Base-by-base conservation (phyloP, 2,329 filamentous ascomycete species). In the Pseudogymnoascus pannorum region DNA sequence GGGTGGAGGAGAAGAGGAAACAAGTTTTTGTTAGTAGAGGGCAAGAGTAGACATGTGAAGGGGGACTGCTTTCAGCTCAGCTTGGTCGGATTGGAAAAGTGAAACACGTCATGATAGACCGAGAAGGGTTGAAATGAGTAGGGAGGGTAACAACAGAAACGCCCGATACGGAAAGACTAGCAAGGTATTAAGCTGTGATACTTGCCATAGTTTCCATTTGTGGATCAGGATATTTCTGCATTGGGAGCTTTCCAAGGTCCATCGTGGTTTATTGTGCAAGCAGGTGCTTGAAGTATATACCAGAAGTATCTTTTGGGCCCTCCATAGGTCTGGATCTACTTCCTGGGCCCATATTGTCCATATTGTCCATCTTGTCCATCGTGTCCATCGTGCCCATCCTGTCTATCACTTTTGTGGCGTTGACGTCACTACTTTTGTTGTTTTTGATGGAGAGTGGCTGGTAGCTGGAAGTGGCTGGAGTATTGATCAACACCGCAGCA, bases 371-470 rank as follows among this genome's bases (percentile, higher is more conserved):
- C n/a, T n/a, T n/a, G n/a, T n/a, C n/a, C n/a, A n/a, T n/a, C n/a
- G n/a, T n/a, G n/a, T n/a, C n/a, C n/a, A n/a, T n/a, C n/a, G n/a
- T n/a, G 14, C n/a, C 16, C 22, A 48, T 8, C 8, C 5, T 6
- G 29, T 31, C 29, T 31, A 31, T 31, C 29, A 31, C 7, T 2
- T 31, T 6, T 51, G 44, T 51, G 44, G 44, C 44, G 24, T 51
- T 51, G 44, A 51, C 44, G 44, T 51, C 44, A 51, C 44, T 24
- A 51, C 42, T 51, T 51, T 51, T 51, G 14, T 48, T 16, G 38
- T 5, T n/a, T 29, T n/a, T 51, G n/a, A n/a, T n/a, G n/a, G n/a
- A n/a, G n/a, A n/a, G n/a, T 29, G 22, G 12, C 9, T 31, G 29
- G 14, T 44, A 11, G 18, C 11, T 44, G 7, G 4, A 8, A 8